A percentile compares a stretch with the other conserved stretches of the same genome.
Conservation (phyloP, 805 yeast genomes). For the Ogataea nakhonphanomensis region DNA sequence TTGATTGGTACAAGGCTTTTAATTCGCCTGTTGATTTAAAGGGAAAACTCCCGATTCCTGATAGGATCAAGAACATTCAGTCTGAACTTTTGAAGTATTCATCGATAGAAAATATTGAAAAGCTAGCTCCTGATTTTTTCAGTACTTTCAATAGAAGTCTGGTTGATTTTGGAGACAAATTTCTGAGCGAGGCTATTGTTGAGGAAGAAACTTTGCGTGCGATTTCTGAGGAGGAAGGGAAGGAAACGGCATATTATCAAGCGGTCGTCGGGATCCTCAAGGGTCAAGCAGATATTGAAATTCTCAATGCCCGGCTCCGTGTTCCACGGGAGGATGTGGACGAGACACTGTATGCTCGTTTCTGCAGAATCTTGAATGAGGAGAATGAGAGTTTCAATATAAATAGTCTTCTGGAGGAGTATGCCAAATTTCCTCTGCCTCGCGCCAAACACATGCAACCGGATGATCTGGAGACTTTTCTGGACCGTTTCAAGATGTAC, state of each 20-base stretch:
- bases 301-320: constrained; percentile 11
- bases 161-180: constrained; percentile 21
- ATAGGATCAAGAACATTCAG: constrained; percentile 11
- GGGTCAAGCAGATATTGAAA: constrained; percentile 15
- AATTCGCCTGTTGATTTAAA: neutral
- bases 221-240: constrained; percentile 15
- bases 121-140: constrained; percentile 19
- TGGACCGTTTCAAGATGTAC: constrained; percentile 13
- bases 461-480: constrained; percentile 21
- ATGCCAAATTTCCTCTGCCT: constrained; percentile 20
- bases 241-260: constrained; percentile 19
- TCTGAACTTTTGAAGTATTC: constrained; percentile 16
- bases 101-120: constrained; percentile 13
- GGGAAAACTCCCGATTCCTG: neutral
- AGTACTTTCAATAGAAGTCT: constrained; percentile 13
- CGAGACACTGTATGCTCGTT: constrained; percentile 10
- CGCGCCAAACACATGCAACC: constrained; percentile 17
- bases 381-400: constrained; percentile 5
- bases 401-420: constrained; percentile 11
- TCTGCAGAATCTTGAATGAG: constrained; percentile 9
- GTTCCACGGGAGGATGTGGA: constrained; percentile 11
- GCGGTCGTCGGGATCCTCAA: constrained; percentile 17
- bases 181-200: constrained; percentile 15
- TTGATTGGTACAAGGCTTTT: constrained; percentile 15
- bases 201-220: constrained; percentile 15